Base-by-base conservation (phyloP, 768 basidiomycete genomes). In the Suillus alpinus region DNA sequence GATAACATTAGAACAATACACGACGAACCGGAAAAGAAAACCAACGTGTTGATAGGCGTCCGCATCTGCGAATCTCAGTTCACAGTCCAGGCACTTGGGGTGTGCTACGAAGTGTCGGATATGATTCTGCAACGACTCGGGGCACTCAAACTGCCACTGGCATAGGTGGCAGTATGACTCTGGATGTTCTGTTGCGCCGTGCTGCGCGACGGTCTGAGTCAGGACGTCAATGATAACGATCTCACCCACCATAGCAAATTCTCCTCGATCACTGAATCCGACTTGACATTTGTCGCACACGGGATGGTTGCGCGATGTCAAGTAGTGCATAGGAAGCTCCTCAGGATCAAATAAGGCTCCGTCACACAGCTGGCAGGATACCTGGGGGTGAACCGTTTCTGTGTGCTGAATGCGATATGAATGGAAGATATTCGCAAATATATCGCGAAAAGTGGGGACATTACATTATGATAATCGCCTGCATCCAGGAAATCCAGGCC, bases 81-180 rank as follows among this genome's bases (percentile, higher is more conserved):
- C 65, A 56, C 83, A 84, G 34, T 69, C 65, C 29, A 67, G 61
- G 59, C 83, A 83, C 57, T 76, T 78, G 3, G 83, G 80, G 67
- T 84, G 83, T 18, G 63, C 68, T 26, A 72, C 68, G 18, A 83
- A 81, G 12, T 72, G 70, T 20, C 61, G 69, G 64, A 78, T 80
- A 61, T 84, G 83, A 34, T 69, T 71, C 49, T 76, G 71, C 29
- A 80, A 61, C 20, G 71, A 65, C 26, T 76, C 73, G 2, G 67
- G 55, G 14, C 71, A 71, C 43, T 77, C 73, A 59, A 83, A 83
- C 37, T 75, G 75, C 58, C 74, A 71, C 9, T 70, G 72, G 64
- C 82, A 83, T 4, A 66, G 58, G 39, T 67, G 63, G 47, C 78
- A 79, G 14, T 71, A 67, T 41, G 66, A 65, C 34, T 76, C 75